These are phyloP conservation scores for Physaria fendleri DNA, from an alignment of 345 rosid species.

Conservation along the genomic window DNA sequence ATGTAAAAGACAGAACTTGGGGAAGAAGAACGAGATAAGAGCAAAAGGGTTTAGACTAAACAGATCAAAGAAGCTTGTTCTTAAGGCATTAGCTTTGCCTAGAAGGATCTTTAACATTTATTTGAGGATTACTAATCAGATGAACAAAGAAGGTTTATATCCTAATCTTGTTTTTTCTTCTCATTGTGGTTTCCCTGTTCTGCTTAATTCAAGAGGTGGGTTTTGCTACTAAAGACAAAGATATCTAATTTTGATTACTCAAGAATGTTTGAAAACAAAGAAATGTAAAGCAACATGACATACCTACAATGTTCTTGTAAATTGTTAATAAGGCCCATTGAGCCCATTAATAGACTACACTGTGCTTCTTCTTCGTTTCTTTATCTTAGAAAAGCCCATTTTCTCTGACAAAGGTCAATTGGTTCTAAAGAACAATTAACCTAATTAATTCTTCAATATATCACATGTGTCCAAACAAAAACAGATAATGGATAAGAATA, in stretches of 20 bases:
- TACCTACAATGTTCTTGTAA: too few relatives aligned
- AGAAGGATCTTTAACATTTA: constrained; percentile 41
- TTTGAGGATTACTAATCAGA: constrained; percentile 32
- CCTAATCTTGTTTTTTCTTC: constrained; percentile 54
- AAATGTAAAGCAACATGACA: too few relatives aligned
- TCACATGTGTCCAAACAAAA: not conserved
- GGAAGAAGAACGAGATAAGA: constrained; percentile 39
- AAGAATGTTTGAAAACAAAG: too few relatives aligned
- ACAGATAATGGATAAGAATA: constrained; percentile 24
- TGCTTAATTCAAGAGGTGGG: too few relatives aligned
- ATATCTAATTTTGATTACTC: too few relatives aligned
- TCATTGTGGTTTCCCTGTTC: constrained; percentile 66
- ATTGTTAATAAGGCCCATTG: too few relatives aligned
- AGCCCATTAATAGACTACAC: too few relatives aligned
- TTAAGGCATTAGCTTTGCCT: constrained; percentile 39
- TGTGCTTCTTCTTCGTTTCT: too few relatives aligned
- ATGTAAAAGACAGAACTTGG: constrained; percentile 31
- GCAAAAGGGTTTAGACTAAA: constrained; percentile 48
- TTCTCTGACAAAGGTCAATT: constrained; percentile 1
- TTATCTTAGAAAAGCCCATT: too few relatives aligned
- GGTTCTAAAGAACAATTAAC: not conserved
- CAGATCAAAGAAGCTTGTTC: constrained; percentile 46
- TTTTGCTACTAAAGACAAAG: too few relatives aligned
- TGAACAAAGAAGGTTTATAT: constrained; percentile 44
- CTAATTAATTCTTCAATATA: not conserved